phyloP scores from a whole-genome alignment of 169 alveolate genomes.

The Cryptosporidium ryanae region DNA sequence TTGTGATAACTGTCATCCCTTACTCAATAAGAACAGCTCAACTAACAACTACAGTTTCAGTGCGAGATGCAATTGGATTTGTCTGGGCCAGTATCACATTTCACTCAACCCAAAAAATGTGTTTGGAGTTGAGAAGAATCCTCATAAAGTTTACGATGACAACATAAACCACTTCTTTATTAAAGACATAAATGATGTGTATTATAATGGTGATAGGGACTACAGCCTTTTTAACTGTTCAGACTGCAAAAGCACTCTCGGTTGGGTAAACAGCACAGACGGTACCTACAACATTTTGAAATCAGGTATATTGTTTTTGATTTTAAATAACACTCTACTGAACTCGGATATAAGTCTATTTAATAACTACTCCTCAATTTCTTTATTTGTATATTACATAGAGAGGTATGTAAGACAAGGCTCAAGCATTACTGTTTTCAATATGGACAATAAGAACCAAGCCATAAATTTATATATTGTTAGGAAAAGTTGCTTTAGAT shows the following conservation, averaged over 20 bases:
- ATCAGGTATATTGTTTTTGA: not conserved
- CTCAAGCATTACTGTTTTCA: not conserved
- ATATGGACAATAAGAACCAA: not conserved
- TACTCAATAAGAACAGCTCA: not conserved
- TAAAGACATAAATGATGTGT: slow-evolving; percentile 29
- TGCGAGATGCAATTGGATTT: slow-evolving; percentile 46
- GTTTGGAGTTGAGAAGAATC: not conserved
- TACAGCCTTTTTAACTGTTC: not conserved
- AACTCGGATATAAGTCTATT: not conserved
- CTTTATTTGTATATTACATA: slow-evolving; percentile 13
- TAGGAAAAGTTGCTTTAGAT: slow-evolving; percentile 9
- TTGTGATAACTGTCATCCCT: slow-evolving; percentile 53
- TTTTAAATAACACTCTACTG: not conserved
- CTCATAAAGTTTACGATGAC: not conserved
- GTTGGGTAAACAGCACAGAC: slow-evolving; percentile 32
- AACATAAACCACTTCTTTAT: slow-evolving; percentile 1
- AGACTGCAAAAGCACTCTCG: slow-evolving; percentile 10
- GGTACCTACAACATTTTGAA: slow-evolving; percentile 26
- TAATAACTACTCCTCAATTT: slow-evolving; percentile 9
- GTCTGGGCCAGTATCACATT: slow-evolving; percentile 55
- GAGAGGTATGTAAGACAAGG: slow-evolving; percentile 13
- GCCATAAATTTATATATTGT: not conserved
- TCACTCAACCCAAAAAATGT: slow-evolving; percentile 15
- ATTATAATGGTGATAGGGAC: not conserved
- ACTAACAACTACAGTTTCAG: not conserved